A percentile compares a stretch with the other conserved stretches of the same genome.
phyloP scores from a whole-genome alignment of 2,329 filamentous ascomycete species.

The Verticillium zaregamsianum region DNA sequence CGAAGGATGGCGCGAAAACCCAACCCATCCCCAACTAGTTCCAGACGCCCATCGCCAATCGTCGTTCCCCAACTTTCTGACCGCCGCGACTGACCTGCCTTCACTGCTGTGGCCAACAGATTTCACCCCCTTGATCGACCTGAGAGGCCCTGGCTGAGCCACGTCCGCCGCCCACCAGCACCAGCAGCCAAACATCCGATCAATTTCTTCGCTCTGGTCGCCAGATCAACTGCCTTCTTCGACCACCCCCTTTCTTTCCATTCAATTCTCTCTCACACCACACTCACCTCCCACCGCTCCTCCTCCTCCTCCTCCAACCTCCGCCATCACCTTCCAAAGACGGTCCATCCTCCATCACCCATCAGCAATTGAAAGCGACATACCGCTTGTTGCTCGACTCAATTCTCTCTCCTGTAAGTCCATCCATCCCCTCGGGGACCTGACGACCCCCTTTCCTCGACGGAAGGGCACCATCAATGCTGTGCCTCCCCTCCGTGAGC shows the following conservation, averaged over 20 bases:
- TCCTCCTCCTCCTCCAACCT: background rate
- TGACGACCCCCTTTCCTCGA: background rate
- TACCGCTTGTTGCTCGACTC: background rate
- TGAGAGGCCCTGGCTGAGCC: background rate
- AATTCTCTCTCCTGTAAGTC: background rate
- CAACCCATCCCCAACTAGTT: background rate
- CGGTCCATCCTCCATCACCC: background rate
- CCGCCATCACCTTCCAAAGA: background rate
- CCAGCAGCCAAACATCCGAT: background rate
- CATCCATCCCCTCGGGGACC: background rate
- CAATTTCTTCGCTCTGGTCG: background rate
- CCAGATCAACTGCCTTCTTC: slow-evolving; percentile 10
- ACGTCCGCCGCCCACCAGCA: slow-evolving; percentile 4
- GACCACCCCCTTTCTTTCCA: slow-evolving; percentile 7
- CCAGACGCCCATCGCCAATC: background rate
- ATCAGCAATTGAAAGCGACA: background rate
- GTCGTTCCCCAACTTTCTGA: background rate
- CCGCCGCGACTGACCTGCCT: background rate
- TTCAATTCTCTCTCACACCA: slow-evolving; percentile 8
- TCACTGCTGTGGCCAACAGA: background rate
- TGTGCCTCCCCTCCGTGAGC: background rate
- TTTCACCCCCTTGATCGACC: background rate
- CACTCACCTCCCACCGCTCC: background rate
- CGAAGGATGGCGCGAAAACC: too few species aligned
- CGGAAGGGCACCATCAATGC: slow-evolving; percentile 1